Evolutionary conservation across 441 rosid genomes (phyloP).

Genomic region (Syzygium syzygioides): DNA sequence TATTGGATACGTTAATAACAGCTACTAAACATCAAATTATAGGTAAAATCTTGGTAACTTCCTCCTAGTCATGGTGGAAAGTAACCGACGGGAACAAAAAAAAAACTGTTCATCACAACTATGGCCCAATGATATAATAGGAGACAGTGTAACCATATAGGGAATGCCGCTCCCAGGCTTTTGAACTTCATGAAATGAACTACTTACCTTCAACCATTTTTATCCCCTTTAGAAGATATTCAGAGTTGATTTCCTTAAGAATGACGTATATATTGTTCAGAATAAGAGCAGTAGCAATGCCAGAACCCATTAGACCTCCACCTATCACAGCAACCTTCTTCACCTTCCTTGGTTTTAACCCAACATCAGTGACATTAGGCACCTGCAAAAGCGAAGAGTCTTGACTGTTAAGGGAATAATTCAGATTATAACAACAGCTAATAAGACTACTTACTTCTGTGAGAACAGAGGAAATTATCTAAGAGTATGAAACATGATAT

Average conservation of each 20-base stretch:
- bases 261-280: conserved; percentile 58
- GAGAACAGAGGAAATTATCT: background rate
- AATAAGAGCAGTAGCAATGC: conserved; percentile 82
- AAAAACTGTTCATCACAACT: background rate
- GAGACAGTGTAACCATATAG: background rate
- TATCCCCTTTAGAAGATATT: conserved; percentile 74
- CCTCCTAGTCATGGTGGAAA: background rate
- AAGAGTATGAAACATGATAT: background rate
- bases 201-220: conserved; percentile 67
- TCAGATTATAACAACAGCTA: background rate
- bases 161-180: background rate
- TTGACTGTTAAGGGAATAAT: background rate
- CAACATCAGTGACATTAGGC: conserved; percentile 77
- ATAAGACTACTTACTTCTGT: background rate
- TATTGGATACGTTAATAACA: background rate
- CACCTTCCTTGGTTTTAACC: conserved; percentile 71
- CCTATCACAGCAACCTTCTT: conserved; percentile 94
- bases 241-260: conserved; percentile 85
- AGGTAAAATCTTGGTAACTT: background rate
- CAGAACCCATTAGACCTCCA: conserved; percentile 99
- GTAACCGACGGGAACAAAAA: background rate
- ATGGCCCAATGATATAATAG: background rate
- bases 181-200: background rate
- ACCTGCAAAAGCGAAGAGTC: conserved; percentile 44
- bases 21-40: background rate